A percentile compares a stretch with the other conserved stretches of the same genome.
Conservation (phyloP, 2,329 filamentous ascomycete genomes). For the Corniculantispora saksenae region DNA sequence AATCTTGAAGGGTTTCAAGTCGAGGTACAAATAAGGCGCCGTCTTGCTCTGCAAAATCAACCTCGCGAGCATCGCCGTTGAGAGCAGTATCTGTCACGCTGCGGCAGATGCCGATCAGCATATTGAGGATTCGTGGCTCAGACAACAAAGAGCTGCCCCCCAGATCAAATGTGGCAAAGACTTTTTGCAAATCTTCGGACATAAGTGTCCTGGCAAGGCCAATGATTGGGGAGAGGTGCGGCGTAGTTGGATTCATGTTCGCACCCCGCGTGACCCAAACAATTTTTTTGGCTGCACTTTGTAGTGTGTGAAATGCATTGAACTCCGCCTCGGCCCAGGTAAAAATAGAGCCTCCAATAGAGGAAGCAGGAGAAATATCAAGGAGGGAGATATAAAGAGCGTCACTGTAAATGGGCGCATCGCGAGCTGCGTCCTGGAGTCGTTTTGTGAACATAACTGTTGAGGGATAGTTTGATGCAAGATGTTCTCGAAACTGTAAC, state of each 20-base stretch:
- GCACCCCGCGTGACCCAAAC: conserved; percentile 51
- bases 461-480: not conserved
- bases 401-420: not conserved
- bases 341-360: conserved; percentile 34
- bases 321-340: conserved; percentile 43
- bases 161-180: conserved; percentile 47
- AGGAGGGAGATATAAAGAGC: conserved; percentile 44
- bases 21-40: conserved; percentile 47
- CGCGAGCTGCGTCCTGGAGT: not conserved
- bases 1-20: conserved; percentile 37
- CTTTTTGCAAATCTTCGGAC: conserved; percentile 49
- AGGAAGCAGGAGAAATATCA: conserved; percentile 37
- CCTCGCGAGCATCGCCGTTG: conserved; percentile 32
- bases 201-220: conserved; percentile 49
- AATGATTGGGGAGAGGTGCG: conserved; percentile 42
- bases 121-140: conserved; percentile 18
- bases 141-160: conserved; percentile 25
- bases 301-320: conserved; percentile 40
- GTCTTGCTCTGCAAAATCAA: conserved; percentile 45
- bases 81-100: conserved; percentile 25
- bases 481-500: not conserved
- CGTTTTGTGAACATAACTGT: not conserved
- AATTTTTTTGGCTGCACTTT: conserved; percentile 38
- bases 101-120: conserved; percentile 30
- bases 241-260: conserved; percentile 37